Percentiles rank a stretch among this genome's conserved stretches.
Conservation (phyloP, 108 stramenopile genomes). For the Skeletonema grethae region DNA sequence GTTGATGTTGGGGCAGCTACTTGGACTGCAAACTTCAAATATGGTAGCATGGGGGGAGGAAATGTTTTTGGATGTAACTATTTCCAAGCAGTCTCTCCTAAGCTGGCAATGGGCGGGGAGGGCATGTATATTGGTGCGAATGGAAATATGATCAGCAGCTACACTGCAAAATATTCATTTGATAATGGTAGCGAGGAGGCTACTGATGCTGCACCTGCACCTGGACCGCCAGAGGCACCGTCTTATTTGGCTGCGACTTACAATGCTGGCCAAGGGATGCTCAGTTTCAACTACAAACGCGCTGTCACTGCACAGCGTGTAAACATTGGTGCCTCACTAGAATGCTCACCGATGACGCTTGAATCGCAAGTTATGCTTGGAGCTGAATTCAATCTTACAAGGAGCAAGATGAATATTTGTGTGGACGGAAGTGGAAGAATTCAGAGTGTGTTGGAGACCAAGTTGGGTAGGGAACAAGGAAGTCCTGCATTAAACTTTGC, state of each 20-base stretch:
- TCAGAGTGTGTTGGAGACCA: constrained; percentile 73
- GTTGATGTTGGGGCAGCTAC: constrained; percentile 73
- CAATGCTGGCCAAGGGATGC: constrained; percentile 60
- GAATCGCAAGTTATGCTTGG: constrained; percentile 75
- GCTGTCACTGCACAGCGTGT: constrained; percentile 79
- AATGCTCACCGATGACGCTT: constrained; percentile 60
- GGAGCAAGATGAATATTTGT: constrained; percentile 67
- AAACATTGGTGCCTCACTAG: constrained; percentile 68
- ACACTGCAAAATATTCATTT: constrained; percentile 66
- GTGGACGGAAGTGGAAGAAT: constrained; percentile 75
- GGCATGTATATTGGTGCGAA: constrained; percentile 86
- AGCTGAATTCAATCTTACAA: constrained; percentile 82
- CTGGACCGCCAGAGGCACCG: constrained; percentile 22
- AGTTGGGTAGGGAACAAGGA: constrained; percentile 78
- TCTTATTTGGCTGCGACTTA: constrained; percentile 70
- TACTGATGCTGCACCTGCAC: constrained; percentile 8
- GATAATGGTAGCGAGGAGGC: constrained; percentile 24
- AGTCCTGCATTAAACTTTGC: constrained; percentile 67
- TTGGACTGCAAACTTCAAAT: constrained; percentile 88
- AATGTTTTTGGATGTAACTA: constrained; percentile 76
- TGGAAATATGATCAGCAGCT: constrained; percentile 63
- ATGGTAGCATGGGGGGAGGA: constrained; percentile 87
- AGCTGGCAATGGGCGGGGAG: constrained; percentile 77
- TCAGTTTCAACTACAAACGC: constrained; percentile 75
- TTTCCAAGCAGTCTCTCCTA: constrained; percentile 71